Evolutionary conservation across 1,284 basidiomycete genomes (phyloP), one percentile per base, ranked within the genome.

Genomic region (Ustilago shanxiensis): DNA sequence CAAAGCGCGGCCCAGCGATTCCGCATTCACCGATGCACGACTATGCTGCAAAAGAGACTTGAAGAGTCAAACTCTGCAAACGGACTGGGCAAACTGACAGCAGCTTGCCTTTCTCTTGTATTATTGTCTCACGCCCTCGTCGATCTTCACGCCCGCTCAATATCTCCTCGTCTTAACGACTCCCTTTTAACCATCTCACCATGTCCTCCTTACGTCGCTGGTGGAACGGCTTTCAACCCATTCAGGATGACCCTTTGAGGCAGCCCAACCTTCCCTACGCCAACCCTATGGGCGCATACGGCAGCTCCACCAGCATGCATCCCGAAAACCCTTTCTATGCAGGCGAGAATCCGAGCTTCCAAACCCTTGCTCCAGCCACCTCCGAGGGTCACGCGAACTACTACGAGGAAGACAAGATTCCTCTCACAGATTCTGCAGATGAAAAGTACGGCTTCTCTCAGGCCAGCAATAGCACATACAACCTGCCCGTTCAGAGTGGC

Each of bases 321-420:
- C 66, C 47, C 29, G 71, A 65, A 2, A 73, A 78, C 28, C 76
- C 76, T 1, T 78, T 74, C 65, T 78, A 78, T 39, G 47, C 58
- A 2, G 76, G 58, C 44, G 76, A 78, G 20, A 78, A 78, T 50
- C 64, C 60, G 2, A 74, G 71, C 59, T 71, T 62, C 16, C 68
- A 71, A 20, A 78, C 71, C 0, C 41, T 78, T 0, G 58, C 60
- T 16, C 60, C 71, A 2, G 64, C 45, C 37, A 58, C 71, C 20
- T 73, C 76, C 7, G 76, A 78, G n/a, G 65, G 59, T 1, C 76
- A 78, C 29, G 44, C 31, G 8, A 33, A 45, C 33, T 78, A 74
- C 44, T 80, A 79, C 50, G 72, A 75, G 18, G 79, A 82, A 28
- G 80, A 82, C 51, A 74, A 73, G 58, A 47, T 78, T 1, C 80